Evolutionary conservation across 371 early-diverging fungal species (phyloP), one percentile per base, ranked within the genome.

Genomic region (Syncephalastrum monosporum): DNA sequence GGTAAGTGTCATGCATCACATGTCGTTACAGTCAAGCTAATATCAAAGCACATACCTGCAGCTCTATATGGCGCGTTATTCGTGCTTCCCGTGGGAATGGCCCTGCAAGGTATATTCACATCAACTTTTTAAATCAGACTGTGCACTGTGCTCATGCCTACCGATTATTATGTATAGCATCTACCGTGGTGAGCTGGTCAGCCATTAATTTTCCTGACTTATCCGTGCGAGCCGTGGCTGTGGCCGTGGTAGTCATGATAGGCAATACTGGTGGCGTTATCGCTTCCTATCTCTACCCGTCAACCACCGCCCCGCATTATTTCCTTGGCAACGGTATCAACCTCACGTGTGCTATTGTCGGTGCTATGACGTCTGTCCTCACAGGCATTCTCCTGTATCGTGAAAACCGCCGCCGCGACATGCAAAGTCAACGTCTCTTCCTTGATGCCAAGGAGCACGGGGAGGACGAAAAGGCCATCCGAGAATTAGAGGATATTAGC

Each of bases 171-270:
- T 33, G 3, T 15, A 43, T 48, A 67, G 67, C 61, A 1, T 52
- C 72, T 14, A 55, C 65, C n/a, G 65, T 67, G 19, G 60, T 77
- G n/a, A 67, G 72, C 1, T 72, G 71, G 69, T 64, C 77, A 4
- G 49, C 71, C 8, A 58, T 73, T 24, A 69, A 77, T 43, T 68
- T 57, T 51, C 67, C 64, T 25, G 61, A 69, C 27, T 43, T 66
- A 0, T 61, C 64, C n/a, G 60, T 66, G 12, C 61, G 74, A 24
- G 74, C 66, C 0, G 65, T 73, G 15, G 69, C 71, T 6, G 72
- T 77, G 5, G 77, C 77, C 5, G 38, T 67, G 3, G 66, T 73
- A 7, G 63, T 77, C 16, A 71, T 71, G 69, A 42, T 77, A 3
- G 77, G 77, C 1, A 71, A 71, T 25, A 44, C 48, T 15, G 77